Base-by-base conservation (phyloP, 2,329 filamentous ascomycete species). In the Bertia moriformis region DNA sequence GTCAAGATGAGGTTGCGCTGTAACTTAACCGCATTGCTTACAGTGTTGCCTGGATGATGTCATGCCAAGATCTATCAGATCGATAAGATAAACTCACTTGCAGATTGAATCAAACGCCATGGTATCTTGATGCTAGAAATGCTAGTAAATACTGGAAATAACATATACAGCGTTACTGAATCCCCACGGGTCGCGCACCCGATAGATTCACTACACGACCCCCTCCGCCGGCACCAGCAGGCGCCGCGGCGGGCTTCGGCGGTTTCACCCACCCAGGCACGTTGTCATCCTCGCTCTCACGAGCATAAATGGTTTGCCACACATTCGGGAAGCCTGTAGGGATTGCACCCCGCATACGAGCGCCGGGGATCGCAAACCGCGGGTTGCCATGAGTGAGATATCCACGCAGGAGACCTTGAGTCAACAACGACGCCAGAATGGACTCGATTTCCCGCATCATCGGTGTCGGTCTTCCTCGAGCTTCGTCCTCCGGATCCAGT, bases 191-290 rank as follows among this genome's bases (percentile, higher is more conserved):
- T 7, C 15, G 10, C 15, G 32, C 32, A 17, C 32, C 32, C 7
- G 32, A 10, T 7, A 35, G 15, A 18, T 35, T 35, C 32, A 35
- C 32, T 7, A 35, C 32, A 10, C 32, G 12, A 14, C 32, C 32
- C 7, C 32, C 32, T 7, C 12, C 32, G 15, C 10, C 10, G 10
- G 32, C 32, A 12, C 12, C 32, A 35, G 15, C 15, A n/a, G 24
- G 10, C 10, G 24, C n/a, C 15, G 32, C 32, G 7, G 15, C 12
- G 32, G 32, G 32, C 32, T 7, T 7, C 7, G 32, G 10, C 7
- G 32, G 32, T 15, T 35, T 13, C 32, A 35, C 32, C 32, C 32
- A 35, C 15, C 32, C 32, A 35, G 32, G 32, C 32, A 35, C 32
- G 17, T 7, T 35, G 17, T 35, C 32, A 35, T 35, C 32, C 7